Conservation (phyloP, 2,329 filamentous ascomycete species). For the Aspergillus uvarum region DNA sequence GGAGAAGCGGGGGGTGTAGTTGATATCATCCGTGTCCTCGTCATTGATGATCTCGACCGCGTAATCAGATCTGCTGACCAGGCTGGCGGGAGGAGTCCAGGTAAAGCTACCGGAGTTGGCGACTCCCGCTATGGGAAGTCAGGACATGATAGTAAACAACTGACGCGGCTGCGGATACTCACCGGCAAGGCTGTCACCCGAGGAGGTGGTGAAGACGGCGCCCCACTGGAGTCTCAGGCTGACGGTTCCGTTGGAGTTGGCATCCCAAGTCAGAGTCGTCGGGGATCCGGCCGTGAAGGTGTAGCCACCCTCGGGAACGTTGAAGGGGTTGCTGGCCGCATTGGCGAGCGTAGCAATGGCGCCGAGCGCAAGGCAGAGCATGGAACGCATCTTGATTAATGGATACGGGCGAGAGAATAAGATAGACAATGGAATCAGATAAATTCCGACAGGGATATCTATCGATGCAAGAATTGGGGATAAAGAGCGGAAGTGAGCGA, state of each 20-base stretch:
- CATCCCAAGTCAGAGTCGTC: constrained; percentile 50
- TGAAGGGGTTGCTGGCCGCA: constrained; percentile 52
- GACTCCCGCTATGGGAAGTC: constrained; percentile 41
- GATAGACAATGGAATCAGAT: constrained; percentile 8
- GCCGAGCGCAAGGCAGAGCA: constrained; percentile 44
- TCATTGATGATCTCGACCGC: constrained; percentile 55
- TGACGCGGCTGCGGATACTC: constrained; percentile 24
- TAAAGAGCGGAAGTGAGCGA: neutral
- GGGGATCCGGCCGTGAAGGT: constrained; percentile 48
- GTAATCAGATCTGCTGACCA: constrained; percentile 50
- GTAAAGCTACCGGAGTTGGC: constrained; percentile 51
- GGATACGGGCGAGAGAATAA: constrained; percentile 1
- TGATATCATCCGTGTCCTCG: constrained; percentile 43
- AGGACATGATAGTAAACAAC: constrained; percentile 4
- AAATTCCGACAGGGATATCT: constrained; percentile 2
- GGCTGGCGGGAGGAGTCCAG: constrained; percentile 45
- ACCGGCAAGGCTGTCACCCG: constrained; percentile 47
- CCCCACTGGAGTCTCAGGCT: constrained; percentile 53
- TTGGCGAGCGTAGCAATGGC: constrained; percentile 46
- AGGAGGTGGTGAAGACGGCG: constrained; percentile 41
- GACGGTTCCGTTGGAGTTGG: constrained; percentile 52
- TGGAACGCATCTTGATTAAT: constrained; percentile 46
- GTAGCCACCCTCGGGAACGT: constrained; percentile 44
- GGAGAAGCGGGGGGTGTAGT: constrained; percentile 55
- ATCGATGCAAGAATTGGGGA: neutral